These are phyloP conservation scores for Dactylorhiza incarnata DNA, from an alignment of 106 monocot species.

Conservation along the genomic window DNA sequence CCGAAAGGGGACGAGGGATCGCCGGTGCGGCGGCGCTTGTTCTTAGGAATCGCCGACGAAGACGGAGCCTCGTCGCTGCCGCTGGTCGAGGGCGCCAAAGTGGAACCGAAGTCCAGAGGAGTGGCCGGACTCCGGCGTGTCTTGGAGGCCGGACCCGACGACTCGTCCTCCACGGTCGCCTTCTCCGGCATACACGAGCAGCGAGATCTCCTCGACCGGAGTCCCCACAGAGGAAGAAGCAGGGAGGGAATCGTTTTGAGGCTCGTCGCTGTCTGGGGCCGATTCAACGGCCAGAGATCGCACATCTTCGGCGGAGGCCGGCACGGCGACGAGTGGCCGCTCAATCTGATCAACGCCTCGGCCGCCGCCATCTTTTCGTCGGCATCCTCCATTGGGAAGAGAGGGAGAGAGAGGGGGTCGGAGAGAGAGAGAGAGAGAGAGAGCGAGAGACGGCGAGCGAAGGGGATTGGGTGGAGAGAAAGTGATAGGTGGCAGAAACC, in stretches of 20 bases:
- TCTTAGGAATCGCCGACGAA: background rate
- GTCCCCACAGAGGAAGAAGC: background rate
- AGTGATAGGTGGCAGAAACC: background rate
- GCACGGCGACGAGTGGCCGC: background rate
- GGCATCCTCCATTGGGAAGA: background rate
- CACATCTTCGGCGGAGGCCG: background rate
- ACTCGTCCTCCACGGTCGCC: background rate
- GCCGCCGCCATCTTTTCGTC: constrained; percentile 3
- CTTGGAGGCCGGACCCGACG: background rate
- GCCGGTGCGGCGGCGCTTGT: background rate
- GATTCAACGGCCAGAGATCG: background rate
- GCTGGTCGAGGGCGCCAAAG: background rate
- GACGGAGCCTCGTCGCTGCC: constrained; percentile 1
- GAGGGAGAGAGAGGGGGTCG: background rate
- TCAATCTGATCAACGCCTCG: background rate
- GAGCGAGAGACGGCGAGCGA: background rate
- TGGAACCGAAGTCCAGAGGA: background rate
- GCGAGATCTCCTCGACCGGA: background rate
- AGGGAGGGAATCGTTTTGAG: background rate
- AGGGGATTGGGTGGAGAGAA: background rate
- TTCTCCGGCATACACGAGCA: background rate
- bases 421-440: background rate
- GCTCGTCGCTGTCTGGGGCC: background rate
- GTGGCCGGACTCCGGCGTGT: background rate
- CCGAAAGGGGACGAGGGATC: background rate